These are phyloP conservation scores for Sphagnum fallax DNA, from an alignment of 228 moss, liverwort and hornwort genomes.

Conservation along the genomic window DNA sequence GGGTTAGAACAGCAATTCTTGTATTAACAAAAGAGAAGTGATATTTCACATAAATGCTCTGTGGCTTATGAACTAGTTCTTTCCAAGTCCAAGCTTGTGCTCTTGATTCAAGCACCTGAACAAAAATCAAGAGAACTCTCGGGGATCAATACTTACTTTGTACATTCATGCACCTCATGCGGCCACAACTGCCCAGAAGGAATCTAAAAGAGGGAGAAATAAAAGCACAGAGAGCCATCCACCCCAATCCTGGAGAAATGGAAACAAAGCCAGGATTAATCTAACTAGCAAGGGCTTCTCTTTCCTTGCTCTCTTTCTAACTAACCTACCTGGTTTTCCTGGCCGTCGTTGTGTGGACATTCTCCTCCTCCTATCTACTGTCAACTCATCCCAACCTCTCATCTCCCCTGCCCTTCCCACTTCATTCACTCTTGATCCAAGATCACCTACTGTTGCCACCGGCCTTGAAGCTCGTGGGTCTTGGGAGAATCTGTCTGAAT, in stretches of 20 bases:
- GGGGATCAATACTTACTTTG: too few species aligned
- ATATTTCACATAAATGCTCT: too few species aligned
- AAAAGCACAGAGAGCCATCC: conserved; percentile 63
- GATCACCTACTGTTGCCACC: conserved; percentile 11
- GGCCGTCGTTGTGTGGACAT: conserved; percentile 39
- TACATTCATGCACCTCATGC: neutral
- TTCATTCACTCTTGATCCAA: conserved; percentile 13
- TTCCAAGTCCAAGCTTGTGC: too few species aligned
- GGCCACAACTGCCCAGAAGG: neutral
- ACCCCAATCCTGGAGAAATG: conserved; percentile 81
- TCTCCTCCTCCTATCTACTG: conserved; percentile 53
- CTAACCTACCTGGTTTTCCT: conserved; percentile 25
- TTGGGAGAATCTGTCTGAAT: conserved; percentile 4
- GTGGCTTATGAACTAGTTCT: too few species aligned
- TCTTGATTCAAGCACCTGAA: too few species aligned
- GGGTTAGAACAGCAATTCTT: too few species aligned
- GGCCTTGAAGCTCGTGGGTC: conserved; percentile 7
- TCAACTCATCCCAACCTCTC: conserved; percentile 91
- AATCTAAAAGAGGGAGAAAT: conserved; percentile 19
- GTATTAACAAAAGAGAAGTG: too few species aligned
- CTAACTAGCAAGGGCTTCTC: conserved; percentile 62
- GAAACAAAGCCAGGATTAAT: conserved; percentile 74
- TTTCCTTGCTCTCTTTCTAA: conserved; percentile 44
- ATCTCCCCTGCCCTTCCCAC: conserved; percentile 22
- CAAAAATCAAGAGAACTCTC: too few species aligned